A percentile compares a stretch with the other conserved stretches of the same genome.
Evolutionary conservation across 306 rosid species (phyloP).

Genomic region (Rubus idaeus): DNA sequence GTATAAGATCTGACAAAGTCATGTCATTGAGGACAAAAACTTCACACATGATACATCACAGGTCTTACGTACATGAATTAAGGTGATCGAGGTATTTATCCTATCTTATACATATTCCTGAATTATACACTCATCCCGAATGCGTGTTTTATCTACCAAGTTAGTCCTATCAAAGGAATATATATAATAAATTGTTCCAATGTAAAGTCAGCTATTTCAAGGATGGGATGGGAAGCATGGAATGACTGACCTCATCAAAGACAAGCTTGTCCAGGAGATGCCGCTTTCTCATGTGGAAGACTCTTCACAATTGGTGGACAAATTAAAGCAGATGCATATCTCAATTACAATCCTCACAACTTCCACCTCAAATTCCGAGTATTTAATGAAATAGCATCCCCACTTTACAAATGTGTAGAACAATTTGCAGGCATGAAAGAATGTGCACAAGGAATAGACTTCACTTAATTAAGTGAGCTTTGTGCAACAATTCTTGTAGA

Average conservation of each 20-base stretch:
- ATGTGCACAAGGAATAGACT: no score
- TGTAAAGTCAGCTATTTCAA: neutral
- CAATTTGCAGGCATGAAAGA: no score
- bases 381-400: no score
- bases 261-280: no score
- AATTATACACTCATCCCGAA: conserved; percentile 73
- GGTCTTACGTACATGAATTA: neutral
- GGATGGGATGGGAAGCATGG: neutral
- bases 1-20: neutral
- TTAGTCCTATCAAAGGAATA: neutral
- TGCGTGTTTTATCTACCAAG: conserved; percentile 59
- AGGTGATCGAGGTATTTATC: neutral
- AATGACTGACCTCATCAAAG: no score
- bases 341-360: no score
- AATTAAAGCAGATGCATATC: no score
- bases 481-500: no score
- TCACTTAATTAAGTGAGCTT: no score
- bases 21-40: neutral
- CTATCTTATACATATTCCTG: conserved; percentile 32
- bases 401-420: no score
- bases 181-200: neutral
- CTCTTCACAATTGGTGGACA: conserved; percentile 47
- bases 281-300: conserved; percentile 2
- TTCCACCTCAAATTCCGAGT: no score
- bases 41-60: neutral